Evolutionary conservation across 805 yeast species (phyloP).

Genomic region (Lipomyces starkeyi): DNA sequence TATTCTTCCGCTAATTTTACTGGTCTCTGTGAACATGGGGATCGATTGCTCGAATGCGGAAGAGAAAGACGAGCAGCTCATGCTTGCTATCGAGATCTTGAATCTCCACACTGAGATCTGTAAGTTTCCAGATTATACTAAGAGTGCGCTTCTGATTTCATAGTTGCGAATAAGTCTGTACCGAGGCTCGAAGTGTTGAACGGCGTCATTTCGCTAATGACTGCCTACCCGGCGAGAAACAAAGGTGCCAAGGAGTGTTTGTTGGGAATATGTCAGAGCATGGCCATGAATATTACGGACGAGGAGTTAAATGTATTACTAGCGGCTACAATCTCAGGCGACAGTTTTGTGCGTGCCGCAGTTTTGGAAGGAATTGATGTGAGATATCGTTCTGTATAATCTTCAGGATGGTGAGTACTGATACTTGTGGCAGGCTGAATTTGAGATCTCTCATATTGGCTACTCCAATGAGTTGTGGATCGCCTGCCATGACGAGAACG

Average conservation of each 20-base stretch:
- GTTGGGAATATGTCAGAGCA: slow-evolving; percentile 73
- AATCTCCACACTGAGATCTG: slow-evolving; percentile 55
- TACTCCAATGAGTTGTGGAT: slow-evolving; percentile 78
- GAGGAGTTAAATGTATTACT: slow-evolving; percentile 66
- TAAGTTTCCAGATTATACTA: slow-evolving; percentile 48
- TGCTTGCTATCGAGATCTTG: slow-evolving; percentile 52
- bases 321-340: slow-evolving; percentile 62
- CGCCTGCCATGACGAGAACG: slow-evolving; percentile 74
- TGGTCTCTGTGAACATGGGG: slow-evolving; percentile 71
- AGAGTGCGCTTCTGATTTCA: background rate
- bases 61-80: slow-evolving; percentile 87
- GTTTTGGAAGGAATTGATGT: slow-evolving; percentile 63
- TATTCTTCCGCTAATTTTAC: slow-evolving; percentile 72
- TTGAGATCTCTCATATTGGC: slow-evolving; percentile 53
- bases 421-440: slow-evolving; percentile 57
- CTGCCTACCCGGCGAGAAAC: slow-evolving; percentile 72
- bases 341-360: slow-evolving; percentile 74
- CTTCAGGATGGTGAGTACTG: background rate
- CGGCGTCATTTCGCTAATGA: slow-evolving; percentile 68
- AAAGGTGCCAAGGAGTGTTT: slow-evolving; percentile 85
- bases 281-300: slow-evolving; percentile 64
- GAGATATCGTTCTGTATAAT: slow-evolving; percentile 1
- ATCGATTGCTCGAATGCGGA: slow-evolving; percentile 56
- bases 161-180: slow-evolving; percentile 62
- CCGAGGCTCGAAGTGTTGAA: slow-evolving; percentile 71